Percentiles rank a stretch among this genome's conserved stretches.
phyloP scores from a whole-genome alignment of 345 rosid genomes.

The Barbarea vulgaris region DNA sequence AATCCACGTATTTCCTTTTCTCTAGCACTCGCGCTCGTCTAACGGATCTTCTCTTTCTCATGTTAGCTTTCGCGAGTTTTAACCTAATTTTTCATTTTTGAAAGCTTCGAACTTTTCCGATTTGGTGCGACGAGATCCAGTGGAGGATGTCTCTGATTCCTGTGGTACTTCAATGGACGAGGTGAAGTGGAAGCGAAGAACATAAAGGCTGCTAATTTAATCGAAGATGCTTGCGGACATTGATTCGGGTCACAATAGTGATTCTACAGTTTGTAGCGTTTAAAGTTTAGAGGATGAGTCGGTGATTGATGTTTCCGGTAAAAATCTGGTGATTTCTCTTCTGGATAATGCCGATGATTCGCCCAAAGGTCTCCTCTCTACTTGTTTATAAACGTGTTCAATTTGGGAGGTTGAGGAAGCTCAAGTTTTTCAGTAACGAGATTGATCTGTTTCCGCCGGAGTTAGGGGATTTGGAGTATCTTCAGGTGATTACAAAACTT shows the following conservation, averaged over 20 bases:
- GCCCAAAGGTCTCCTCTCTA: conserved; percentile 65
- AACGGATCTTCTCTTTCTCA: conserved; percentile 36
- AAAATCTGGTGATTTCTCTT: conserved; percentile 66
- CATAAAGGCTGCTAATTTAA: background rate
- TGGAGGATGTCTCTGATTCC: conserved; percentile 46
- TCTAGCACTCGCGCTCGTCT: no score
- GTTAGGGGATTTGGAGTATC: conserved; percentile 74
- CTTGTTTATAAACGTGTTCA: conserved; percentile 71
- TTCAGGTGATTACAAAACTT: conserved; percentile 85
- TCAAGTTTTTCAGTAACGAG: conserved; percentile 87
- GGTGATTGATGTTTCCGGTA: conserved; percentile 72
- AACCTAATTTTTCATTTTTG: background rate
- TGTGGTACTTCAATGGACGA: conserved; percentile 27
- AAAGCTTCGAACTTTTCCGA: background rate
- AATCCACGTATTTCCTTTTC: no score
- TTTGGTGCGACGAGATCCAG: conserved; percentile 23
- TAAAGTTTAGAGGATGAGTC: conserved; percentile 51
- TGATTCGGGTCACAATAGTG: conserved; percentile 1
- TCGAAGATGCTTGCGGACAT: conserved; percentile 3
- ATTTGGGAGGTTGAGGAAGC: conserved; percentile 56
- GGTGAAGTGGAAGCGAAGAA: conserved; percentile 11
- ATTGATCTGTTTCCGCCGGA: conserved; percentile 75
- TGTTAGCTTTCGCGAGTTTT: background rate
- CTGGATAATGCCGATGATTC: conserved; percentile 45
- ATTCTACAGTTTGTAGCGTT: conserved; percentile 23